Percentiles rank a stretch among this genome's conserved stretches.
phyloP scores from a whole-genome alignment of 345 rosid species.

The Orychophragmus violaceus region DNA sequence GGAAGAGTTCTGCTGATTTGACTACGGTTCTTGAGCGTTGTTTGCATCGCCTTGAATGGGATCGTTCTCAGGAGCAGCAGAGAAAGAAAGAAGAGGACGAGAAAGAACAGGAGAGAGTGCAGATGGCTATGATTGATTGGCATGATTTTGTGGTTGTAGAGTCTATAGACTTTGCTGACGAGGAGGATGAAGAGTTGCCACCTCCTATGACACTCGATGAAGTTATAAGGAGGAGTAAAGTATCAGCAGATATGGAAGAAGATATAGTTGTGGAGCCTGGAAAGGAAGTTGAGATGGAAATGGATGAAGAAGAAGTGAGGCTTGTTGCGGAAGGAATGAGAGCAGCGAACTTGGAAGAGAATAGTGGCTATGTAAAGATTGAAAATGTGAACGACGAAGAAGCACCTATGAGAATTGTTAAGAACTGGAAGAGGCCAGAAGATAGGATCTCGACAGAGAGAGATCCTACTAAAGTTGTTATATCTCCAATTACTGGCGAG shows the following conservation, averaged over 20 bases:
- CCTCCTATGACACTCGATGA: slow-evolving; percentile 88
- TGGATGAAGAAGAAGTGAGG: slow-evolving; percentile 90
- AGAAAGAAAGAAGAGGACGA: slow-evolving; percentile 85
- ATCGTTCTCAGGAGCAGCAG: slow-evolving; percentile 73
- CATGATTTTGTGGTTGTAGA: slow-evolving; percentile 89
- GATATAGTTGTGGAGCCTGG: slow-evolving; percentile 74
- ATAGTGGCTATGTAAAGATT: slow-evolving; percentile 37
- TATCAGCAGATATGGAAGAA: slow-evolving; percentile 53
- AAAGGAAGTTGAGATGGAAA: slow-evolving; percentile 89
- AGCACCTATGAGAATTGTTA: slow-evolving; percentile 83
- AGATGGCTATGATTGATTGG: slow-evolving; percentile 94
- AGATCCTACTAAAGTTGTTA: slow-evolving; percentile 69
- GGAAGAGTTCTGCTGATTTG: slow-evolving; percentile 53
- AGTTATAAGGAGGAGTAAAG: slow-evolving; percentile 76
- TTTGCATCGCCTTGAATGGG: slow-evolving; percentile 87
- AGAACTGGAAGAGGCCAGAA: slow-evolving; percentile 95
- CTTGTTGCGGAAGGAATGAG: slow-evolving; percentile 89
- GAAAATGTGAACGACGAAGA: slow-evolving; percentile 48
- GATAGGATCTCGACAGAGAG: slow-evolving; percentile 75
- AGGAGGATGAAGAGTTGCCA: slow-evolving; percentile 78
- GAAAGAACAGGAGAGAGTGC: slow-evolving; percentile 77
- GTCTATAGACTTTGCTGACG: slow-evolving; percentile 80
- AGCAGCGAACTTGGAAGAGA: slow-evolving; percentile 59
- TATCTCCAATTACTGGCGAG: slow-evolving; percentile 88
- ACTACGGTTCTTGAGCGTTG: slow-evolving; percentile 73